Conservation (phyloP, 2,329 filamentous ascomycete species). For the Ophiostoma himal-ulmi region DNA sequence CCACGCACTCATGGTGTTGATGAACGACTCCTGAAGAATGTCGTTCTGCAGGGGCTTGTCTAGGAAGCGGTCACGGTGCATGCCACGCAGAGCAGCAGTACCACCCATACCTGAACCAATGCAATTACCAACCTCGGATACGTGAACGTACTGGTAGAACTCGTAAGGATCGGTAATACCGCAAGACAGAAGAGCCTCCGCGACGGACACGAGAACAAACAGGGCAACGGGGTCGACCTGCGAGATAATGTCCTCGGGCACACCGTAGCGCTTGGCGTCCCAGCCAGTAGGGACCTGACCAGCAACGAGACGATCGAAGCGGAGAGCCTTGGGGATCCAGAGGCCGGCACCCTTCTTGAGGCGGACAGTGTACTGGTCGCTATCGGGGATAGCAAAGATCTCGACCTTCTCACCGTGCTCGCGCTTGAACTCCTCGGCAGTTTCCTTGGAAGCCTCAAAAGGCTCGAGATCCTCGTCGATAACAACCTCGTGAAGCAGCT, state of each 20-base stretch:
- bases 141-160: constrained; percentile 99
- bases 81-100: constrained; percentile 82
- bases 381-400: constrained; percentile 89
- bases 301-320: constrained; percentile 94
- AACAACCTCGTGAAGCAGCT: constrained; percentile 93
- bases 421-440: constrained; percentile 92
- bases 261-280: constrained; percentile 93
- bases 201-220: constrained; percentile 89
- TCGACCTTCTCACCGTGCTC: constrained; percentile 97
- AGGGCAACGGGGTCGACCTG: constrained; percentile 96
- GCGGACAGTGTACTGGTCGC: constrained; percentile 88
- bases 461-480: constrained; percentile 96
- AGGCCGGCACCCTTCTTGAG: constrained; percentile 93
- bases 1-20: constrained; percentile 99
- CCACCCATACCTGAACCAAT: constrained; percentile 98
- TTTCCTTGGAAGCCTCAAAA: constrained; percentile 96
- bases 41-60: constrained; percentile 98
- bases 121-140: constrained; percentile 97
- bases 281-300: constrained; percentile 96
- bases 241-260: constrained; percentile 94
- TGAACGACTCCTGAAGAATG: constrained; percentile 98
- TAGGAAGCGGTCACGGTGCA: constrained; percentile 97
- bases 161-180: constrained; percentile 99
- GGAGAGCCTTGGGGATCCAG: constrained; percentile 92
- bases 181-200: constrained; percentile 80